These are phyloP conservation scores for Aphanoascus verrucosus DNA, from an alignment of 2,329 filamentous ascomycete species.

Conservation along the genomic window DNA sequence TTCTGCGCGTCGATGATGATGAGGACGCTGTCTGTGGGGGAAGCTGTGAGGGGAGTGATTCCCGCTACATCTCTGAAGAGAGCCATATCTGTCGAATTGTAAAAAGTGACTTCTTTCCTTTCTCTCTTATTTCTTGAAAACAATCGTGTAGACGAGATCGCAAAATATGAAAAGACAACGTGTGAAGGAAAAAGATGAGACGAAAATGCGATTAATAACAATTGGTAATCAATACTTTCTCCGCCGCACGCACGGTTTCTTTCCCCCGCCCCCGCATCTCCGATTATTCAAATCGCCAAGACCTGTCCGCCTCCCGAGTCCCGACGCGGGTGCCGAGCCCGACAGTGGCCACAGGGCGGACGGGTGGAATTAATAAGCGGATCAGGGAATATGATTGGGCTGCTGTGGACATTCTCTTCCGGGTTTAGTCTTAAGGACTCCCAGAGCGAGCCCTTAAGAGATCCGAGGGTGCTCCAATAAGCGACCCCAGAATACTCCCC, in stretches of 20 bases:
- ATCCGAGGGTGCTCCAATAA: no score
- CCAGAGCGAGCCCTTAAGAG: no score
- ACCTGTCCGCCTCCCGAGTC: not conserved
- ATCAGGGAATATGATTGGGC: no score
- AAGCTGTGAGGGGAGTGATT: constrained; percentile 45
- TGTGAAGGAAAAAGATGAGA: no score
- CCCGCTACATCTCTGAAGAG: constrained; percentile 47
- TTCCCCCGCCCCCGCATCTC: not conserved
- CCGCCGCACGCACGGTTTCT: not conserved
- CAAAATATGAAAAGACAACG: no score
- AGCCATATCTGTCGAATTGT: constrained; percentile 1
- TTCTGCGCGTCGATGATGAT: constrained; percentile 63
- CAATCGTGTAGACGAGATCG: not conserved
- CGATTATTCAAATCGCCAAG: not conserved
- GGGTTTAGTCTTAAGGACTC: no score
- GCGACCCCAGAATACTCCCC: no score
- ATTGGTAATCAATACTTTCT: not conserved
- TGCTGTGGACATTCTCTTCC: no score
- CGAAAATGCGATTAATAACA: no score
- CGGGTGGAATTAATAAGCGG: no score
- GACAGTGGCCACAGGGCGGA: no score
- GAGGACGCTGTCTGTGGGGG: constrained; percentile 48
- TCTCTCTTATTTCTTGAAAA: not conserved
- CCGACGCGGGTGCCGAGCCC: no score
- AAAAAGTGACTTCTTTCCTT: not conserved